phyloP scores from a whole-genome alignment of 805 yeast species.

The Wickerhamiella lipophila region DNA sequence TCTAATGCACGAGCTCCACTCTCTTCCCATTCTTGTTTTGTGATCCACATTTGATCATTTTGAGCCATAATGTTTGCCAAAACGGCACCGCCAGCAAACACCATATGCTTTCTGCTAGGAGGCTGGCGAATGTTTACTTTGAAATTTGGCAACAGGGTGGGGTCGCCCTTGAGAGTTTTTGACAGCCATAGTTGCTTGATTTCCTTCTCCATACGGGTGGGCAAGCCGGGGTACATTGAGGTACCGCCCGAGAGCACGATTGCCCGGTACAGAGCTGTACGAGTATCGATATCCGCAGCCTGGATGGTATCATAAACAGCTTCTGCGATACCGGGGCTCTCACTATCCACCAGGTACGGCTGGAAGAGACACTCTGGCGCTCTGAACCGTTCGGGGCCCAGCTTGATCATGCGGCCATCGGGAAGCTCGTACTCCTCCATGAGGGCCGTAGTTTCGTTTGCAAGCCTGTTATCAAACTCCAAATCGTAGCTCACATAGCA shows the following conservation, averaged over 20 bases:
- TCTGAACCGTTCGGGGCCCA: conserved; percentile 91
- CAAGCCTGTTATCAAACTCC: conserved; percentile 72
- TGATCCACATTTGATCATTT: conserved; percentile 96
- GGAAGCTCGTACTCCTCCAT: conserved; percentile 90
- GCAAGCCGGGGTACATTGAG: conserved; percentile 96
- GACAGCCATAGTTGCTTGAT: conserved; percentile 93
- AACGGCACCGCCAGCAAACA: conserved; percentile 96
- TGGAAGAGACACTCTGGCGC: conserved; percentile 97
- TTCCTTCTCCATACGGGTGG: conserved; percentile 89
- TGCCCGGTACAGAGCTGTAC: conserved; percentile 78
- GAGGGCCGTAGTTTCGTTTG: conserved; percentile 89
- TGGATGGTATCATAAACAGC: conserved; percentile 83
- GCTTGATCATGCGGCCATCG: conserved; percentile 86
- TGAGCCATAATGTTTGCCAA: conserved; percentile 96
- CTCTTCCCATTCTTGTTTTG: conserved; percentile 95
- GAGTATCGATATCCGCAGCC: conserved; percentile 85
- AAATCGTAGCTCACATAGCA: conserved; percentile 93
- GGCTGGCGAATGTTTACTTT: conserved; percentile 97
- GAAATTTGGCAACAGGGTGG: conserved; percentile 68
- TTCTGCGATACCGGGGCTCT: conserved; percentile 95
- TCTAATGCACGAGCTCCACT: conserved; percentile 74
- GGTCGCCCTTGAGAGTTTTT: conserved; percentile 73
- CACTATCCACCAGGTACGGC: conserved; percentile 87
- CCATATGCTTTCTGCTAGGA: conserved; percentile 98
- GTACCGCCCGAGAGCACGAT: conserved; percentile 96